Percentiles rank a stretch among this genome's conserved stretches.
Conservation (phyloP, 1,284 basidiomycete species). For the Xerocomus nothofagi region DNA sequence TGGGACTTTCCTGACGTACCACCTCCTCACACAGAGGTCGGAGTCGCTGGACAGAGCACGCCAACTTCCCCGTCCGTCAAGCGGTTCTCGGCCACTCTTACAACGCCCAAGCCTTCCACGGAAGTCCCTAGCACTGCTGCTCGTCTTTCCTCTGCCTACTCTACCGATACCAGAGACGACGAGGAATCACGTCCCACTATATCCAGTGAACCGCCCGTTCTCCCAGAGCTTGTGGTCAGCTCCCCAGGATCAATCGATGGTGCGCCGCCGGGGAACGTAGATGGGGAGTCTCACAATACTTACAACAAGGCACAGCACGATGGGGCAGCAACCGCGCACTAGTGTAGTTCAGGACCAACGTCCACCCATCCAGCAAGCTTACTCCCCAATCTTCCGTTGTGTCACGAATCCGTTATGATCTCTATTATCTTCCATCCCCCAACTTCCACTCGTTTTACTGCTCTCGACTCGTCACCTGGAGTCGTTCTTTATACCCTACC, state of each 20-base stretch:
- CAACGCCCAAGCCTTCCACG: slow-evolving; percentile 35
- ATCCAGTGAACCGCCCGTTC: slow-evolving; percentile 35
- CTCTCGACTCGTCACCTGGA: background rate
- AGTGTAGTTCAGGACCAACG: slow-evolving; percentile 5
- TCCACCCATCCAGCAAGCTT: background rate
- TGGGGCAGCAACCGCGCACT: slow-evolving; percentile 25
- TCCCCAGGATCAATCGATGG: slow-evolving; percentile 37
- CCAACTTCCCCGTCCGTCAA: slow-evolving; percentile 25
- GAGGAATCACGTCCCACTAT: slow-evolving; percentile 27
- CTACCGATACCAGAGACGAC: slow-evolving; percentile 27
- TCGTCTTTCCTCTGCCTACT: slow-evolving; percentile 34
- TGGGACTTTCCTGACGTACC: slow-evolving; percentile 67
- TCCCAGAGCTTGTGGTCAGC: slow-evolving; percentile 38
- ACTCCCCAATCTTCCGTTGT: background rate
- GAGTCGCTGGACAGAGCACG: slow-evolving; percentile 18
- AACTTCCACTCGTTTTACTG: slow-evolving; percentile 23
- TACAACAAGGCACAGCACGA: slow-evolving; percentile 23
- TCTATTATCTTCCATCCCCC: background rate
- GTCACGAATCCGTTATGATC: slow-evolving; percentile 4
- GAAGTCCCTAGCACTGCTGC: slow-evolving; percentile 20
- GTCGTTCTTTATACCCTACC: slow-evolving; percentile 14
- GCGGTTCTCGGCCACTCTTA: slow-evolving; percentile 30
- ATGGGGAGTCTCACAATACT: slow-evolving; percentile 14
- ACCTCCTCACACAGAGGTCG: slow-evolving; percentile 27
- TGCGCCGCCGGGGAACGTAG: slow-evolving; percentile 17